These are phyloP conservation scores for Pestalotiopsis sp. DNA, from an alignment of 2,329 filamentous ascomycete species.

Conservation along the genomic window DNA sequence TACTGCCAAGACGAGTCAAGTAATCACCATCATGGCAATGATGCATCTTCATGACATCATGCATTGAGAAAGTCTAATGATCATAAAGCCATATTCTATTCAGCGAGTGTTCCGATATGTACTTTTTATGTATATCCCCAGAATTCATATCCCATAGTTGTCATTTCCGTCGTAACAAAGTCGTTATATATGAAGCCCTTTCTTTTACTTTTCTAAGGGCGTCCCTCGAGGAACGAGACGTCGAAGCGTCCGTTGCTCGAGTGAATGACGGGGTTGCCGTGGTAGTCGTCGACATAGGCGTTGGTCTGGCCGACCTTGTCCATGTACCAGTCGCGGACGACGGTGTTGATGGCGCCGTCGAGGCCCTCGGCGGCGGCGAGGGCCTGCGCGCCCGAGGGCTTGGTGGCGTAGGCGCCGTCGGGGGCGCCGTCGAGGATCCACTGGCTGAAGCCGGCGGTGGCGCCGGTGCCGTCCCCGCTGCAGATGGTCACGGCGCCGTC, in stretches of 20 bases:
- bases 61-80: no score
- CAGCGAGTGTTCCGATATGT: no score
- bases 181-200: neutral
- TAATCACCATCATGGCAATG: no score
- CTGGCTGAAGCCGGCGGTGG: constrained; percentile 27
- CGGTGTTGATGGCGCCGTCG: constrained; percentile 17
- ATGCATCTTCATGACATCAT: no score
- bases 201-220: neutral
- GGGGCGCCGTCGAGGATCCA: constrained; percentile 24
- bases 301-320: constrained; percentile 23
- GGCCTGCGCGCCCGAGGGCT: constrained; percentile 22
- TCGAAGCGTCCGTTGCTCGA: constrained; percentile 13
- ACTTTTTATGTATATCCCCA: no score
- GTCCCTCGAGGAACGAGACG: neutral
- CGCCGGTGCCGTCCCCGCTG: constrained; percentile 21
- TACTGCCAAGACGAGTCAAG: no score
- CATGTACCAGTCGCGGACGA: constrained; percentile 23
- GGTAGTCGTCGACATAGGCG: constrained; percentile 26
- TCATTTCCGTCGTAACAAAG: no score
- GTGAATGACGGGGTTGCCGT: constrained; percentile 26
- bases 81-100: no score
- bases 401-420: constrained; percentile 17
- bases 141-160: no score
- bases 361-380: constrained; percentile 23
- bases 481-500: constrained; percentile 25